These are phyloP conservation scores for Xylaria intraflava DNA, from an alignment of 495 filamentous ascomycete genomes.

Conservation along the genomic window DNA sequence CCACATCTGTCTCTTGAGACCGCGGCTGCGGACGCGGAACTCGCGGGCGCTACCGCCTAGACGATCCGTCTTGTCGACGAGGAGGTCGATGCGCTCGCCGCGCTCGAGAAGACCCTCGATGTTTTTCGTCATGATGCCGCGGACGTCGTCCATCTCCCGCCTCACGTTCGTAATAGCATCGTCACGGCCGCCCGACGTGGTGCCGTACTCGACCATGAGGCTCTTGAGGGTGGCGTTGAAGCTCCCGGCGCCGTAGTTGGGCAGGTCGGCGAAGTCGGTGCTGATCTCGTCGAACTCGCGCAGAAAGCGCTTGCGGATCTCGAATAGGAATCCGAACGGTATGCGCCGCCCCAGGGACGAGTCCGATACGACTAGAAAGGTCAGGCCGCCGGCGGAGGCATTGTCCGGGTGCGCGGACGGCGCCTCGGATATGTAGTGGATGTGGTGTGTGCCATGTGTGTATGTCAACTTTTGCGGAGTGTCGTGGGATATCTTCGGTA, in stretches of 20 bases:
- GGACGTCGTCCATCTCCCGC: constrained; percentile 84
- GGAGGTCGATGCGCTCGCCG: constrained; percentile 87
- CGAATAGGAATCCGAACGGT: constrained; percentile 86
- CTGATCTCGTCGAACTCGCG: constrained; percentile 58
- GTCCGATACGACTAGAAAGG: constrained; percentile 78
- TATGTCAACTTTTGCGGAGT: constrained; percentile 85
- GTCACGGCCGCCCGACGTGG: constrained; percentile 60
- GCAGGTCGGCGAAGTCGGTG: constrained; percentile 69
- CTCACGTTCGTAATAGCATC: constrained; percentile 81
- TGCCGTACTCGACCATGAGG: constrained; percentile 81
- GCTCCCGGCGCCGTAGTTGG: constrained; percentile 80
- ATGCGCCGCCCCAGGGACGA: constrained; percentile 74
- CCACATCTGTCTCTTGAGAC: constrained; percentile 91
- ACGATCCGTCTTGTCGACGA: constrained; percentile 96
- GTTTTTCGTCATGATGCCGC: constrained; percentile 97
- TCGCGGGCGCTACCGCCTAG: constrained; percentile 79
- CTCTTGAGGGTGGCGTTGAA: constrained; percentile 75
- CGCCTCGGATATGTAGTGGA: constrained; percentile 90
- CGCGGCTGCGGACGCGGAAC: constrained; percentile 77
- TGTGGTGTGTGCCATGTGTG: constrained; percentile 81
- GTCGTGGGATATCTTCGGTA: constrained; percentile 85
- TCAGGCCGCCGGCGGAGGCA: constrained; percentile 66
- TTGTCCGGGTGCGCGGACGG: constrained; percentile 53
- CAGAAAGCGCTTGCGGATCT: constrained; percentile 85
- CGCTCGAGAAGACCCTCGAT: constrained; percentile 94